A percentile compares a stretch with the other conserved stretches of the same genome.
Conservation (phyloP, 768 basidiomycete genomes). For the Neoboletus magnificus region DNA sequence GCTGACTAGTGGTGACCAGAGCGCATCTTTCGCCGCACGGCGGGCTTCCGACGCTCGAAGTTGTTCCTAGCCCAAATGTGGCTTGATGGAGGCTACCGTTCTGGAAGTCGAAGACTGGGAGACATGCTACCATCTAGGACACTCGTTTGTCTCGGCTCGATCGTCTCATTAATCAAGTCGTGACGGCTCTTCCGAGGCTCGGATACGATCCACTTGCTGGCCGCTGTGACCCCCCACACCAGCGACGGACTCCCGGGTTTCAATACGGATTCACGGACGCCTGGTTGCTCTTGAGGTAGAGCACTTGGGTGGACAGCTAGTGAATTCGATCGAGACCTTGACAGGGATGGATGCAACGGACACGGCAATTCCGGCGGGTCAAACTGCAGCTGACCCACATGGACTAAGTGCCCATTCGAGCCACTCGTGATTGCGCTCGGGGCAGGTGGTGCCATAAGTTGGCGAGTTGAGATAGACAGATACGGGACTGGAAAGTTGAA, state of each 20-base stretch:
- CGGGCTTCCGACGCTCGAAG: slow-evolving; percentile 25
- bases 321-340: slow-evolving; percentile 31
- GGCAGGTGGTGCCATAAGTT: slow-evolving; percentile 24
- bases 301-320: slow-evolving; percentile 16
- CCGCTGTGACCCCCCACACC: slow-evolving; percentile 30
- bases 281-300: slow-evolving; percentile 40
- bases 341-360: slow-evolving; percentile 39
- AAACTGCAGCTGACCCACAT: slow-evolving; percentile 54
- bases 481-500: slow-evolving; percentile 22
- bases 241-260: slow-evolving; percentile 57
- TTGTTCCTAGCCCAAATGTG: slow-evolving; percentile 32
- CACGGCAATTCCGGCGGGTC: slow-evolving; percentile 61
- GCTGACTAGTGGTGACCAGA: slow-evolving; percentile 20
- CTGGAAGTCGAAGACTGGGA: slow-evolving; percentile 61
- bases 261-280: slow-evolving; percentile 65
- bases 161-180: slow-evolving; percentile 34
- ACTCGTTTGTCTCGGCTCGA: slow-evolving; percentile 46
- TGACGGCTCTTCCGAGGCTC: slow-evolving; percentile 41
- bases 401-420: slow-evolving; percentile 24
- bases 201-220: slow-evolving; percentile 24
- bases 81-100: slow-evolving; percentile 39
- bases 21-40: slow-evolving; percentile 18
- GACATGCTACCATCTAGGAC: slow-evolving; percentile 48
- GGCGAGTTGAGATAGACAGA: slow-evolving; percentile 36
- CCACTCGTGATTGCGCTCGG: slow-evolving; percentile 17